Base-by-base conservation (phyloP, 805 yeast genomes). In the Candida methanosorbosa region DNA sequence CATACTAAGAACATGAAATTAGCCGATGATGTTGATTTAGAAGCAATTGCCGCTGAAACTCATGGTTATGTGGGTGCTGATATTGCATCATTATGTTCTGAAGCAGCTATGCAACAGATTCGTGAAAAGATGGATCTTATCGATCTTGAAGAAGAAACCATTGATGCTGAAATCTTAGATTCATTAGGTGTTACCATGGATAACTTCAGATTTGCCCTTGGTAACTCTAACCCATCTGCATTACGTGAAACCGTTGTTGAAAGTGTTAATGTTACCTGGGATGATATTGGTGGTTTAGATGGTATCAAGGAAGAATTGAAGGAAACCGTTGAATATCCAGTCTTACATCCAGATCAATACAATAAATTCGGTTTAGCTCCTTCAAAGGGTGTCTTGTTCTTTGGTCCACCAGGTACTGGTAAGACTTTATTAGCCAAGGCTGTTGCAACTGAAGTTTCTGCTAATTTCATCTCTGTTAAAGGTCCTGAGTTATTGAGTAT, bases 331-430 rank as follows among this genome's bases (percentile, higher is more conserved):
- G 98, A 92, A 68, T 92, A 92, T 61, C 99, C 99, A 27, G 98
- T 92, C 35, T 70, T 90, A 59, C 97, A 92, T 64, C 97, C 99
- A 63, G 98, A 92, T 56, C 95, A 90, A 71, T 92, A 86, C 67
- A 84, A 94, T 63, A 94, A 92, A 69, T 92, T 92, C 57, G 99
- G 99, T 45, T 75, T 92, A 59, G 79, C 97, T 9, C 98, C 99
- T 36, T 80, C 98, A 27, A 88, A 90, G 66, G 99, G 99, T 69
- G 98, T 92, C 47, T 71, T 92, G 59, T 92, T 92, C 72, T 92
- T 83, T 61, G 99, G 99, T 50, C 99, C 99, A 35, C 99, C 99
- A 41, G 99, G 99, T 83, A 92, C 97, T 41, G 98, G 98, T 87
- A 92, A 92, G 69, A 92, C 99, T 4, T 68, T 92, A 56, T 72